Base-by-base conservation (phyloP, 2,329 filamentous ascomycete species). In the Lachnum nothofagi region DNA sequence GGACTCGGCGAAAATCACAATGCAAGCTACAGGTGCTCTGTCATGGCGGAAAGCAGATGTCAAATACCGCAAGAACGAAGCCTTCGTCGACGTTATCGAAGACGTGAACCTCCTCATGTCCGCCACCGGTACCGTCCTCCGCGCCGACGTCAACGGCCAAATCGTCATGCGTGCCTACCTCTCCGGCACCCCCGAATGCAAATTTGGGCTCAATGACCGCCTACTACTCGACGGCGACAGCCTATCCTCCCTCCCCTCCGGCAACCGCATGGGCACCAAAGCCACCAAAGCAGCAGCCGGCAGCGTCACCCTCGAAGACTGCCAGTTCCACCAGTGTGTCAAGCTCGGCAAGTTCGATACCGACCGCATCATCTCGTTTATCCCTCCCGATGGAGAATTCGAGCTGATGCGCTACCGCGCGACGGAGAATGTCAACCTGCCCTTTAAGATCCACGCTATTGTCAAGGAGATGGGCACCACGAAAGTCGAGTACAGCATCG, bases 91-190 rank as follows among this genome's bases (percentile, higher is more conserved):
- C 69, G 93, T 98, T 16, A 98, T 98, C 64, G 93, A 98, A 70
- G 93, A 98, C 65, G 91, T 98, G 63, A 98, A 98, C 70, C 79
- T 98, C 51, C 84, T 98, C 64, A 96, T 98, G 87, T 97, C 91
- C n/a, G 93, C 93, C 5, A 93, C 90, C 0, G 93, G 93, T 24
- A 91, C 91, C 19, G 90, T 98, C 23, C 79, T 98, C 10, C 87
- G 93, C 57, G 93, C 93, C 55, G 93, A 98, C 64, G 93, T 98
- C 45, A 95, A 89, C 44, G 93, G 93, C 44, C 91, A 97, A 67
- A 98, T 98, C 63, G 82, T 98, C 63, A 98, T 98, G 93, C 89
- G 93, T 62, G 93, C 93, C 52, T 98, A 98, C 66, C 83, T 98
- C 22, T 88, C 88, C 17, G 93, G 94, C 27, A 98, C 91, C 1